phyloP scores from a whole-genome alignment of 257 asterid species.

The Verbena officinalis region DNA sequence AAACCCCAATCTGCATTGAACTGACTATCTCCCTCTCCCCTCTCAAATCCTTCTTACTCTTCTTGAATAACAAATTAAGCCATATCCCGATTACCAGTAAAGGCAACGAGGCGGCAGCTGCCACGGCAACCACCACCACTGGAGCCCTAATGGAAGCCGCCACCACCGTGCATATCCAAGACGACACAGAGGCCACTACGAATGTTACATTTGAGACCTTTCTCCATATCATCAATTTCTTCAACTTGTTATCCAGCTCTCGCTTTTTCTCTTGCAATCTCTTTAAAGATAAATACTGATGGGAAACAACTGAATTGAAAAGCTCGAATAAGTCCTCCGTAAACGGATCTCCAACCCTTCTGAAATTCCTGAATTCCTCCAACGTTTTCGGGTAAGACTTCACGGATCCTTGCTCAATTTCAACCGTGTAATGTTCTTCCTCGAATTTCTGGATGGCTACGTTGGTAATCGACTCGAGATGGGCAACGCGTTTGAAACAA shows the following conservation, averaged over 20 bases:
- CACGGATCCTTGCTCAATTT: background rate
- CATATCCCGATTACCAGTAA: background rate
- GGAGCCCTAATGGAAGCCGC: background rate
- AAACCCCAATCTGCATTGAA: background rate
- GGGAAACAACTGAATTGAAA: background rate
- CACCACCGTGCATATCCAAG: background rate
- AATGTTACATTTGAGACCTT: background rate
- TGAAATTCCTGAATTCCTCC: background rate
- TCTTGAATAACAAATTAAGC: background rate
- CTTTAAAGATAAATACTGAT: background rate
- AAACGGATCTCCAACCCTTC: background rate
- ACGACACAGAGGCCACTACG: background rate
- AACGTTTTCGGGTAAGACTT: background rate
- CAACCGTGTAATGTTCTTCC: too few relatives aligned
- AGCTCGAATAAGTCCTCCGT: background rate
- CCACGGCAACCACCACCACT: background rate
- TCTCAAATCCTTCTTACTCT: background rate
- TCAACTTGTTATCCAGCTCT: background rate
- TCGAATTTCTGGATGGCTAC: too few relatives aligned
- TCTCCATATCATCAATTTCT: background rate
- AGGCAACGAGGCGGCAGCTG: background rate
- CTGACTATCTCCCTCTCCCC: background rate
- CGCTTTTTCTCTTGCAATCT: background rate
- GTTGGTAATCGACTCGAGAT: too few relatives aligned
- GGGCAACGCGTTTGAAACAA: too few relatives aligned